Conservation (phyloP, 2,329 filamentous ascomycete genomes). For the Basipetospora chlamydospora region DNA sequence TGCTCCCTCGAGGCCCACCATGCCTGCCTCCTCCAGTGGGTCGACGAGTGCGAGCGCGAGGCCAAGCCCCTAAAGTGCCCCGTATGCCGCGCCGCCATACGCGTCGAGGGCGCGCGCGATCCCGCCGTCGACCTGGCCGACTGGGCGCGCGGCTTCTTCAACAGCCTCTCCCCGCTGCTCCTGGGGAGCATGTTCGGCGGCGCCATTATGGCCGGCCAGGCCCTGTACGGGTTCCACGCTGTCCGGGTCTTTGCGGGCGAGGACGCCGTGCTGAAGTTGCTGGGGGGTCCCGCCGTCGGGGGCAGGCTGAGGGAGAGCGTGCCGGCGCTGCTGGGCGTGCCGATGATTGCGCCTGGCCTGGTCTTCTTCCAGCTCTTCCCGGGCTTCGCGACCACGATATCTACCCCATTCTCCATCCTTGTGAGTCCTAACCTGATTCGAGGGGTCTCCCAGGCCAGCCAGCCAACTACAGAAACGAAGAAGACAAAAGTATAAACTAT, state of each 20-base stretch:
- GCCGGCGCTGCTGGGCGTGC: slow-evolving; percentile 18
- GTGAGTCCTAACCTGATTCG: background rate
- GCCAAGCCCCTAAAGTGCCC: slow-evolving; percentile 63
- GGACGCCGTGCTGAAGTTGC: slow-evolving; percentile 25
- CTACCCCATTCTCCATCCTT: slow-evolving; percentile 2
- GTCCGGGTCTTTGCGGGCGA: slow-evolving; percentile 38
- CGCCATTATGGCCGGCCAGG: slow-evolving; percentile 35
- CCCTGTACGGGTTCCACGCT: slow-evolving; percentile 37
- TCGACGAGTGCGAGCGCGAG: slow-evolving; percentile 67
- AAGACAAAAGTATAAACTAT: no score
- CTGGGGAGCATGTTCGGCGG: slow-evolving; percentile 33
- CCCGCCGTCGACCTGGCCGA: slow-evolving; percentile 54
- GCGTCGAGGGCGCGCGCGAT: slow-evolving; percentile 60
- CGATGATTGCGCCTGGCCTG: slow-evolving; percentile 26
- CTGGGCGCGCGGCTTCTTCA: slow-evolving; percentile 37
- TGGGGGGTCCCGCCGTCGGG: no score
- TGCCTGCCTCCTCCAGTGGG: slow-evolving; percentile 78
- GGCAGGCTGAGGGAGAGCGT: slow-evolving; percentile 8
- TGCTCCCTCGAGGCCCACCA: slow-evolving; percentile 89
- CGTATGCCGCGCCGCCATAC: slow-evolving; percentile 74
- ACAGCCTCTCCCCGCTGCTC: slow-evolving; percentile 43
- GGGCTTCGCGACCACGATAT: background rate
- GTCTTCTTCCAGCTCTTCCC: slow-evolving; percentile 2
- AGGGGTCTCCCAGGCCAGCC: background rate
- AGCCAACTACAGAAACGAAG: no score